Conservation (phyloP, 2,329 filamentous ascomycete genomes). For the Colletotrichum viniferum region DNA sequence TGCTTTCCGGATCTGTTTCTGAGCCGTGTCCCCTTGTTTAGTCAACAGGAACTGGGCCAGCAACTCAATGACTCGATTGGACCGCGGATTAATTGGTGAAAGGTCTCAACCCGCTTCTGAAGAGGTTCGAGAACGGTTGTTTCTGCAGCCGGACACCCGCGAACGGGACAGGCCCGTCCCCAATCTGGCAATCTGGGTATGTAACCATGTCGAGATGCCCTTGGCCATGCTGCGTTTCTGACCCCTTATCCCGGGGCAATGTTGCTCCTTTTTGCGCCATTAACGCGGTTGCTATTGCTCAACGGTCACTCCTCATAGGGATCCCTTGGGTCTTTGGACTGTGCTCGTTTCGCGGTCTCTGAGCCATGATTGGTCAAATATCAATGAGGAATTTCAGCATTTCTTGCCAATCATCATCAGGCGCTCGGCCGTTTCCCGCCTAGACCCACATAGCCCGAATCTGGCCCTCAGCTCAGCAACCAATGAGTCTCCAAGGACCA, state of each 20-base stretch:
- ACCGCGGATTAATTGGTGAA: not conserved
- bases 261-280: constrained; percentile 4
- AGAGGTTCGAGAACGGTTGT: constrained; percentile 12
- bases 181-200: not conserved
- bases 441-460: constrained; percentile 4
- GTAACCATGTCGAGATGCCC: constrained; percentile 8
- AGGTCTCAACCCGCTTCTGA: not conserved
- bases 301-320: not conserved
- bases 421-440: not conserved
- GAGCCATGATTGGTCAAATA: constrained; percentile 12
- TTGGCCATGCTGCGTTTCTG: constrained; percentile 5
- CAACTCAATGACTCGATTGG: constrained; percentile 3
- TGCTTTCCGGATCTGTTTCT: not conserved
- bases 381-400: not conserved
- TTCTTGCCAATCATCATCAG: constrained; percentile 19
- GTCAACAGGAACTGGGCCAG: not conserved
- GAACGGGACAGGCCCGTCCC: constrained; percentile 2
- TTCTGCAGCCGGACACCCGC: not conserved
- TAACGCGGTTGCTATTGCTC: not conserved
- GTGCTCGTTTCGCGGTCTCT: not conserved
- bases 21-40: not conserved
- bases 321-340: not conserved
- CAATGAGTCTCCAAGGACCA: constrained; percentile 34
- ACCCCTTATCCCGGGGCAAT: not conserved
- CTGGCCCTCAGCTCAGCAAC: constrained; percentile 23